Percentiles rank a stretch among this genome's conserved stretches.
These are phyloP conservation scores for Collybiopsis confluens DNA, from an alignment of 768 basidiomycete genomes.

Conservation along the genomic window DNA sequence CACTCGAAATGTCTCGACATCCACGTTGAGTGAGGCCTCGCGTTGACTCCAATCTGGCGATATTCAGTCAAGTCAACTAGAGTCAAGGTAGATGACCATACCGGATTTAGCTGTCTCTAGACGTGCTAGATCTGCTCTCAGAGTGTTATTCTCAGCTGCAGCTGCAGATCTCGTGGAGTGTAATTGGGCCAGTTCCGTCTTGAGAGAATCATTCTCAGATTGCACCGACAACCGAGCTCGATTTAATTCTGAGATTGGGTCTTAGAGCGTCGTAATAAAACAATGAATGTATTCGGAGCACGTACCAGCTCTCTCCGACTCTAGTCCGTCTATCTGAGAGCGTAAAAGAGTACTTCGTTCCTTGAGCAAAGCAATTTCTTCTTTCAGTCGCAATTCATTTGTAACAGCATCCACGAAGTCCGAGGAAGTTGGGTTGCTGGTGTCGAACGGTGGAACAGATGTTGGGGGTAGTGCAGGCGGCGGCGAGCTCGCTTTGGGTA, in stretches of 20 bases:
- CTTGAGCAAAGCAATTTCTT: conserved; percentile 10
- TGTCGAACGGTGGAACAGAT: conserved; percentile 4
- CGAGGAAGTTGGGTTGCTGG: conserved; percentile 14
- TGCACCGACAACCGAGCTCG: neutral
- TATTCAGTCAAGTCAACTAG: neutral
- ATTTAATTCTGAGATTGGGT: neutral
- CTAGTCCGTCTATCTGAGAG: conserved; percentile 14
- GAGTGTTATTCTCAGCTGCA: conserved; percentile 20
- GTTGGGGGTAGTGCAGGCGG: conserved; percentile 20
- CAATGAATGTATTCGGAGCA: neutral
- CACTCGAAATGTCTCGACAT: conserved; percentile 9
- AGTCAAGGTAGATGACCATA: conserved; percentile 13
- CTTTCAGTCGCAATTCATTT: neutral
- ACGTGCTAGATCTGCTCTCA: conserved; percentile 24
- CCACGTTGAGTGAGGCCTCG: conserved; percentile 15
- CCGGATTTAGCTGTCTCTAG: conserved; percentile 28
- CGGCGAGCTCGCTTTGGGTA: conserved; percentile 42
- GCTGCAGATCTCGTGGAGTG: neutral
- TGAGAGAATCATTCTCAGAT: conserved; percentile 4
- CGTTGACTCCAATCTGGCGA: conserved; percentile 5
- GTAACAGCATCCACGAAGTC: neutral
- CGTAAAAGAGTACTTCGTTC: conserved; percentile 18
- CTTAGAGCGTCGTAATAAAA: neutral
- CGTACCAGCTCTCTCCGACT: conserved; percentile 13
- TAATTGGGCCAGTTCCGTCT: neutral